phyloP scores from a whole-genome alignment of 2,329 filamentous ascomycete species.

The Paraconiothyrium sp. region DNA sequence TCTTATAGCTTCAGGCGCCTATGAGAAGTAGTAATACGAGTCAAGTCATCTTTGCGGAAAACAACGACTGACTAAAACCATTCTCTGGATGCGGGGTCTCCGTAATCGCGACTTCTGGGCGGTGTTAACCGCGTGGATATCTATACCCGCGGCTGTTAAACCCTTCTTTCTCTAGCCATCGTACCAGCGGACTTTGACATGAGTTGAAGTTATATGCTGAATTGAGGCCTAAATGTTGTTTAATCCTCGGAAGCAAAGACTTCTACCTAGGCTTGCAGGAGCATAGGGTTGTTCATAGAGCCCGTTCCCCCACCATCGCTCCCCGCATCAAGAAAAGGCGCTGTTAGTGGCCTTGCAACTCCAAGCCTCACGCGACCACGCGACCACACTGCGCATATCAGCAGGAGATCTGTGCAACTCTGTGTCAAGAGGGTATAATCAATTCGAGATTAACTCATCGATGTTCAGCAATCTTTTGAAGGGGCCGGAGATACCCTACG shows the following conservation, averaged over 20 bases:
- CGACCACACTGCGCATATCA: background rate
- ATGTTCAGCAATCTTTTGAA: background rate
- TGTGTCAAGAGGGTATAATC: background rate
- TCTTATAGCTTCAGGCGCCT: background rate
- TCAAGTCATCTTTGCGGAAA: background rate
- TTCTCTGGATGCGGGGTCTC: constrained; percentile 4
- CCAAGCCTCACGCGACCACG: background rate
- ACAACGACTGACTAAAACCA: constrained; percentile 7
- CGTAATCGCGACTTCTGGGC: background rate
- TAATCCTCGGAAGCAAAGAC: background rate
- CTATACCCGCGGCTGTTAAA: background rate
- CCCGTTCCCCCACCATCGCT: background rate
- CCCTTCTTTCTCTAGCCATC: background rate
- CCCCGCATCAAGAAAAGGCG: background rate
- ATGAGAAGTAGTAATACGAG: background rate
- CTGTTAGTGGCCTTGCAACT: background rate
- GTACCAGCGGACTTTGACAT: background rate
- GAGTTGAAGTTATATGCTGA: background rate
- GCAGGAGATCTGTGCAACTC: background rate
- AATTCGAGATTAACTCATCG: background rate
- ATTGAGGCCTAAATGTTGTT: background rate
- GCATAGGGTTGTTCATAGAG: background rate
- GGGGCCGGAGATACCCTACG: background rate
- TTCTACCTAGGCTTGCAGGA: background rate
- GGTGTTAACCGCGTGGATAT: constrained; percentile 5